These are phyloP conservation scores for Hirsutella thompsonii DNA, from an alignment of 2,329 filamentous ascomycete genomes.

Conservation along the genomic window DNA sequence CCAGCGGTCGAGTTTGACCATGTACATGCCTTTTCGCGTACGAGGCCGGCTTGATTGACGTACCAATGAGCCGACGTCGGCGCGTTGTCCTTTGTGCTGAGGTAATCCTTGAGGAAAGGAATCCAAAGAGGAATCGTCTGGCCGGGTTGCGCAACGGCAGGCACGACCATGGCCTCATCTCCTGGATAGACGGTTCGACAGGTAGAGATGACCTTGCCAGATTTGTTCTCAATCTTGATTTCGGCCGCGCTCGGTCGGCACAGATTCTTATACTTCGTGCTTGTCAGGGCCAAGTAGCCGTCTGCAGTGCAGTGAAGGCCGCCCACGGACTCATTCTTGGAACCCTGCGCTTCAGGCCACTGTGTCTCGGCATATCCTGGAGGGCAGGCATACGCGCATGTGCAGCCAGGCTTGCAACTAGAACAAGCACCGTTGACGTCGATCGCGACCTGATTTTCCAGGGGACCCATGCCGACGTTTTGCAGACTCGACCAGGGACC, in stretches of 20 bases:
- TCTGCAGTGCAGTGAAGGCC: conserved; percentile 66
- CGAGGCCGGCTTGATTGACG: conserved; percentile 69
- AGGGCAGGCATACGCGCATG: conserved; percentile 90
- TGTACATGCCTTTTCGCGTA: conserved; percentile 55
- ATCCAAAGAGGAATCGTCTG: conserved; percentile 54
- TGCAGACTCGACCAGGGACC: no score
- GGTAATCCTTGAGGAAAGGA: conserved; percentile 60
- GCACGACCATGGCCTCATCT: conserved; percentile 77
- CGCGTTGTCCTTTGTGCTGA: conserved; percentile 56
- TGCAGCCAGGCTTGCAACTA: conserved; percentile 32
- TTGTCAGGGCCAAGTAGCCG: conserved; percentile 68
- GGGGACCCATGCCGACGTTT: no score
- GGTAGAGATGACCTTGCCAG: conserved; percentile 53
- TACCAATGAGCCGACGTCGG: conserved; percentile 93
- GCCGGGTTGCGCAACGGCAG: conserved; percentile 51
- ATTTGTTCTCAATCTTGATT: conserved; percentile 54
- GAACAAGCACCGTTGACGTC: no score
- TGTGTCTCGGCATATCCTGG: conserved; percentile 84
- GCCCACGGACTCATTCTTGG: conserved; percentile 72
- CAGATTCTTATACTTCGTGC: conserved; percentile 27
- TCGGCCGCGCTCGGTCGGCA: no score
- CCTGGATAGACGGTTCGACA: conserved; percentile 97
- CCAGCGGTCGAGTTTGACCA: conserved; percentile 46
- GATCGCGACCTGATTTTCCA: no score
- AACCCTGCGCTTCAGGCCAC: conserved; percentile 69